Percentiles rank a stretch among this genome's conserved stretches.
Evolutionary conservation across 148 eudicot genomes (phyloP).

Genomic region (Rhododendron griersonianum): DNA sequence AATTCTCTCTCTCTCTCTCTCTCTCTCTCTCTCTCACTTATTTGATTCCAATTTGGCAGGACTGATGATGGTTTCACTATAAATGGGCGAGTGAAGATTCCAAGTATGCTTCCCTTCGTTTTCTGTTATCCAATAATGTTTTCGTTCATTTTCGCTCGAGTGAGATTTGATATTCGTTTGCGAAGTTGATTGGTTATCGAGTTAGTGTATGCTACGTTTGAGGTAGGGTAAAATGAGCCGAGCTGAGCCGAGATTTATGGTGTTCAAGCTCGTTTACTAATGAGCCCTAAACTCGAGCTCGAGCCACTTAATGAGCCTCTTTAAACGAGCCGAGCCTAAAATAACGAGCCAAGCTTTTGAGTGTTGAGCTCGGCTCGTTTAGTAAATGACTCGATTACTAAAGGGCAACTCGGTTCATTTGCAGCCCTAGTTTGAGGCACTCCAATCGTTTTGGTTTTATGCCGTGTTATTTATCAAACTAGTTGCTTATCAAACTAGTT

Average conservation of each 20-base stretch:
- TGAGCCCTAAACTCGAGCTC: not conserved
- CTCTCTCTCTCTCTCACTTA: not conserved
- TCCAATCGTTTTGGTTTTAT: not conserved
- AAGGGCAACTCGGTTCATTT: not conserved
- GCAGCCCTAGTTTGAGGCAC: not conserved
- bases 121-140: not conserved
- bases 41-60: constrained; percentile 26
- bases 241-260: not conserved
- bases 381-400: no score
- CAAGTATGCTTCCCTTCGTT: constrained; percentile 25
- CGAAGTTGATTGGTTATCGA: not conserved
- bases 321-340: not conserved
- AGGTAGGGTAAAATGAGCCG: not conserved
- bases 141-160: not conserved
- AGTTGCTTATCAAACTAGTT: not conserved
- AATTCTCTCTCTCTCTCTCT: not conserved
- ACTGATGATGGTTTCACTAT: constrained; percentile 46
- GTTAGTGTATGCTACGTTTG: not conserved
- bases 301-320: not conserved
- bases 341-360: no score
- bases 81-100: constrained; percentile 54
- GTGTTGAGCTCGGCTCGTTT: no score
- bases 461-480: not conserved
- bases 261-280: not conserved
- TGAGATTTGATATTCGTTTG: not conserved